Evolutionary conservation across 306 rosid species (phyloP).

Genomic region (Begonia loranthoides): DNA sequence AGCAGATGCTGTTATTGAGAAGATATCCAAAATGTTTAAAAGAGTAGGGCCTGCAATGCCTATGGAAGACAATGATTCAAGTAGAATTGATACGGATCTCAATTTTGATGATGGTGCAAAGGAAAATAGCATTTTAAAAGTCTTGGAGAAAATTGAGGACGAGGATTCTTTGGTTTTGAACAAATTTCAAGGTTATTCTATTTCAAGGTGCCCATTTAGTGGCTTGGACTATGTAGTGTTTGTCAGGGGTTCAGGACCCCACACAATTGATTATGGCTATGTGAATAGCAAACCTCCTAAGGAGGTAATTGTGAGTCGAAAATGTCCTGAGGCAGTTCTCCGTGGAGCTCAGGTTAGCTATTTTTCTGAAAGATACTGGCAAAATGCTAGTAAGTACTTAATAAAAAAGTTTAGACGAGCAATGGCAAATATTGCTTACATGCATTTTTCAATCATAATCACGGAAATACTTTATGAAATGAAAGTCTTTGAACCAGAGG

Average conservation of each 20-base stretch:
- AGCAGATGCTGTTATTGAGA: conserved; percentile 38
- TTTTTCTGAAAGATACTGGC: background rate
- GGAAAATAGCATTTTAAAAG: conserved; percentile 2
- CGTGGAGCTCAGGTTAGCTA: conserved; percentile 82
- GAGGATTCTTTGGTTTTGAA: conserved; percentile 18
- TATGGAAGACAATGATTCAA: conserved; percentile 1
- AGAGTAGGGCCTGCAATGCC: conserved; percentile 10
- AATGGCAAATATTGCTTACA: too few relatives aligned
- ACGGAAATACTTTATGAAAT: too few relatives aligned
- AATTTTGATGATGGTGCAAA: conserved; percentile 6
- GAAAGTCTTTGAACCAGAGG: too few relatives aligned
- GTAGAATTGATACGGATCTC: conserved; percentile 4
- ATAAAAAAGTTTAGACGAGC: too few relatives aligned
- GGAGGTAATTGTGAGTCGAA: conserved; percentile 81
- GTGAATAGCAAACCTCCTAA: conserved; percentile 45
- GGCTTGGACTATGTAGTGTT: conserved; percentile 72
- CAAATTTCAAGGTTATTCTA: conserved; percentile 12
- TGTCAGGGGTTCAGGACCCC: conserved; percentile 84
- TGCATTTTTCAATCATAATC: too few relatives aligned
- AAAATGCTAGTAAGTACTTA: background rate
- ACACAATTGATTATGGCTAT: conserved; percentile 43
- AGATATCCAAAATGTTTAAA: conserved; percentile 26
- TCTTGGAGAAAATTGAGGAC: conserved; percentile 4
- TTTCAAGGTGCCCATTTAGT: conserved; percentile 53
- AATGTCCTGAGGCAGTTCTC: conserved; percentile 96